Evolutionary conservation across 495 filamentous ascomycete species (phyloP), one percentile per base, ranked within the genome.

Genomic region (Oleoguttula mirabilis): DNA sequence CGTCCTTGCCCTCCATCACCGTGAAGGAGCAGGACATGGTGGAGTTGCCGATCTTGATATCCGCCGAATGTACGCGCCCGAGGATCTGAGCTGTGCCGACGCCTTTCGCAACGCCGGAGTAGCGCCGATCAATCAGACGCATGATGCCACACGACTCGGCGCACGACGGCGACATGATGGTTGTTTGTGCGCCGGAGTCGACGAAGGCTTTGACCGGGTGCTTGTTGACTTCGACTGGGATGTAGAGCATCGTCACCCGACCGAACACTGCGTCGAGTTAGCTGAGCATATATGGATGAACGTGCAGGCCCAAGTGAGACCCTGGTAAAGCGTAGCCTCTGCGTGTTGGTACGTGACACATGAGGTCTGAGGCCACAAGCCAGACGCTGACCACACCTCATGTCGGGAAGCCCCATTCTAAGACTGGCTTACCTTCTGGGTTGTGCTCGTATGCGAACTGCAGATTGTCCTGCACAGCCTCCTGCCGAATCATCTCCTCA

Each of bases 1-100:
- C 90, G 44, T 83, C 77, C 62, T 96, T 99, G 25, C 90, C 90
- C 63, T 99, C 90, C 90, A 99, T 95, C 50, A 99, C 90, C n/a
- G 92, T 96, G 62, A 99, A 99, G 36, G 82, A 83, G 67, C 87
- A 95, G 0, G 88, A 76, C 37, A 99, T 72, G 55, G 84, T 86
- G 55, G 88, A 74, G 25, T 71, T 73, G 14, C 90, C 92, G 50
- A 99, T 93, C 64, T 82, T 84, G 58, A 96, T 88, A 60, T 83
- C 83, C 11, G 92, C 88, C 14, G 80, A 82, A 56, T 96, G 90
- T 0, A 99, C 90, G 20, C 88, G 85, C 27, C 90, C 90, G 14
- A 99, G 77, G 47, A 99, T 94, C 35, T 76, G 80, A 24, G 90
- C 92, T 1, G 87, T 94, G 15, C 90, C 90, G 12, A 99, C 88